These are phyloP conservation scores for Megacollybia marginata DNA, from an alignment of 768 basidiomycete species.

Conservation along the genomic window DNA sequence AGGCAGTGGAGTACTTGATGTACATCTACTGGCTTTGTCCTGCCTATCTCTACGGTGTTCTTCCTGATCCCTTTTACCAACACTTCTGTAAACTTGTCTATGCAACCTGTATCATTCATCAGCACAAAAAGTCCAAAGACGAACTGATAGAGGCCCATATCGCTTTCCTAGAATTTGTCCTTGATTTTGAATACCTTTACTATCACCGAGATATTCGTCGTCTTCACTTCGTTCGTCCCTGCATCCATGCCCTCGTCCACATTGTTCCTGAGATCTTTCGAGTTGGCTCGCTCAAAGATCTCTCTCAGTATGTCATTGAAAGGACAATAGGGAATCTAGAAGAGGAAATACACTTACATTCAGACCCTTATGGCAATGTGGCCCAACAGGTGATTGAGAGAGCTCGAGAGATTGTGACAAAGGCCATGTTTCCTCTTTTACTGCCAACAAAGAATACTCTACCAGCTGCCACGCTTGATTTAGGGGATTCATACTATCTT, in stretches of 20 bases:
- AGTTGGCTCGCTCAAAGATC: constrained; percentile 5
- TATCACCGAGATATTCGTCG: constrained; percentile 5
- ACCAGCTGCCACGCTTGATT: constrained; percentile 5
- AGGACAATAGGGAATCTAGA: constrained; percentile 16
- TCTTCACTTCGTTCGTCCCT: constrained; percentile 24
- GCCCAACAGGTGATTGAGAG: constrained; percentile 10
- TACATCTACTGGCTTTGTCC: constrained; percentile 8
- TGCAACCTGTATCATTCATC: constrained; percentile 16
- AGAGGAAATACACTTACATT: constrained; percentile 16
- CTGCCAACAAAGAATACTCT: constrained; percentile 1
- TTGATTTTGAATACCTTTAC: too few relatives aligned
- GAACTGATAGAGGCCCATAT: constrained; percentile 1
- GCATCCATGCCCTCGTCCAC: too few relatives aligned
- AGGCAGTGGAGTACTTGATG: constrained; percentile 7
- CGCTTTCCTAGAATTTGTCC: constrained; percentile 5
- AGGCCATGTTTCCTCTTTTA: constrained; percentile 13
- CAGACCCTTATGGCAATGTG: constrained; percentile 20
- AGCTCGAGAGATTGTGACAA: constrained; percentile 16
- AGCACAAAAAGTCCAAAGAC: constrained; percentile 4
- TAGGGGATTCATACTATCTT: constrained; percentile 18
- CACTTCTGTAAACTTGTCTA: constrained; percentile 26
- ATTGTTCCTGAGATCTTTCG: too few relatives aligned
- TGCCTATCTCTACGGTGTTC: constrained; percentile 4
- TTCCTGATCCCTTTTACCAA: constrained; percentile 9
- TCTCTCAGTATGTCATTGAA: constrained; percentile 26